Base-by-base conservation (phyloP, 345 rosid genomes). In the Rhizophora apiculata region DNA sequence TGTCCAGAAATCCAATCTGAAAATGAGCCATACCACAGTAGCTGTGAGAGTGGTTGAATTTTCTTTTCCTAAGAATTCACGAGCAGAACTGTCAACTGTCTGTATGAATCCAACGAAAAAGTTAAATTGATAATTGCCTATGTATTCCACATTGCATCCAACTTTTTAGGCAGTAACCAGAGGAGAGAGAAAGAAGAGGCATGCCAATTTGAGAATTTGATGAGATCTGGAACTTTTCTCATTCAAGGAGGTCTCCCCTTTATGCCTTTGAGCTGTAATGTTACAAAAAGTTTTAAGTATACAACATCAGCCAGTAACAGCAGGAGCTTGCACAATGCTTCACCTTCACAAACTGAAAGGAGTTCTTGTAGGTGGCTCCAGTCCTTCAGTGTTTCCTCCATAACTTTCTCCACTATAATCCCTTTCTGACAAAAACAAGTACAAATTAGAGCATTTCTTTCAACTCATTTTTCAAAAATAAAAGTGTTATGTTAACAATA, bases 161-260 rank as follows among this genome's bases (percentile, higher is more conserved):
- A 34, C 49, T 11, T 43, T 39, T 43, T 26, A 46, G 5, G 56
- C 46, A 16, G 46, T 36, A 36, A 68, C 32, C 48, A 62, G 53
- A 67, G 51, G 69, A 63, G 10, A 26, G 15, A 56, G 43, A 67
- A 61, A 13, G 64, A 48, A 65, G 64, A 27, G 55, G 61, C 53
- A 22, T 64, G 92, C 98, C 86, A 95, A 78, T 95, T 88, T 88
- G 67, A 95, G 93, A 77, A 95, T 95, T 76, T 92, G 99, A 87
- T 95, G 99, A 68, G 99, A 95, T 80, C 99, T 86, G 68, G 99
- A 95, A 85, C 99, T 95, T 82, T 85, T 95, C 78, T 95, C 98
- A 70, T 95, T 95, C 75, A 92, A 56, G 53, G 76, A 83, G 77
- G 99, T 95, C 84, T 95, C 99, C 63, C 99, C 97, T 75, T 87